Base-by-base conservation (phyloP, 768 basidiomycete genomes). In the Glaciozyma martinii region DNA sequence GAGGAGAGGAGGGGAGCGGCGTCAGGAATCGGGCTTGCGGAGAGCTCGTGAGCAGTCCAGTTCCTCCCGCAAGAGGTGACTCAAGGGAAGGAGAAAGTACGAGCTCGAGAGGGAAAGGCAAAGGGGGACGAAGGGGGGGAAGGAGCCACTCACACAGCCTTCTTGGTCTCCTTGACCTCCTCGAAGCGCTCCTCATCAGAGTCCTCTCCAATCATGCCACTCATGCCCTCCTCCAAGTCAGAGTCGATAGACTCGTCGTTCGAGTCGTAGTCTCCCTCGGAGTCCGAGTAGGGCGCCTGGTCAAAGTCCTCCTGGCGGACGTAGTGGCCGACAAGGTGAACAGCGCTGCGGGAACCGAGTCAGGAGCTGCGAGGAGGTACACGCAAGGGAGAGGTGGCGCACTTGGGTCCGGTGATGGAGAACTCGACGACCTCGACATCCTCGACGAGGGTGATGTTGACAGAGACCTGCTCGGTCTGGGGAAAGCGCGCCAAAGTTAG, bases 131-230 rank as follows among this genome's bases (percentile, higher is more conserved):
- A 57, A 40, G 29, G 61, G 59, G 40, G 50, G 19, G 40, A 55
- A 9, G 3, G 13, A 53, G 29, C n/a, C 55, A 57, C 42, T 56
- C 62, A 62, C 58, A 49, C 42, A 62, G 42, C 10, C 56, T 58
- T 58, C 65, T 66, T 33, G 57, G 50, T 63, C 74, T 81, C 82
- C 74, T 81, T 82, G 37, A 68, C 59, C 71, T 64, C 70, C 63
- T 60, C 23, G 55, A 65, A 61, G 8, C 63, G 44, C 77, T 84
- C 84, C 23, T 80, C 80, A 71, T 82, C 82, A 62, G 77, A 78
- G 54, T 78, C 77, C n/a, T 50, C 65, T 23, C 63, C 63, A 40
- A 66, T 63, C 52, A 63, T 37, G 40, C 59, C 68, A 6, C 53
- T 60, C 5, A 70, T 55, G 42, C 60, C 65, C 56, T 66, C 66